Conservation (phyloP, 768 basidiomycete genomes). For the Boletus sensibilis region DNA sequence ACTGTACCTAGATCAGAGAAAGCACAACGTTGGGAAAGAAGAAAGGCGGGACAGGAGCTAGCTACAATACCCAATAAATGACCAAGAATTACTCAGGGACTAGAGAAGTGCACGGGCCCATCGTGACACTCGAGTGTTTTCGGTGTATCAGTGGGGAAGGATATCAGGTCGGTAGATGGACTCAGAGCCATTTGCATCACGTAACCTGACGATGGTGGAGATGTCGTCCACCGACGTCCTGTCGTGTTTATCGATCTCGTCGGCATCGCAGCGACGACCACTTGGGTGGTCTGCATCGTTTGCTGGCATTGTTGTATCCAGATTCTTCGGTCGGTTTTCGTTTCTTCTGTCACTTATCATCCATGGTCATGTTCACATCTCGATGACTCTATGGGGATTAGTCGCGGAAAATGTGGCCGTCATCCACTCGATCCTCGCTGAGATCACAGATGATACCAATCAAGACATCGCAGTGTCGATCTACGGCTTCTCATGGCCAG, state of each 20-base stretch:
- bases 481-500: constrained; percentile 56
- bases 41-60: no score
- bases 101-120: no score
- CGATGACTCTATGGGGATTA: constrained; percentile 46
- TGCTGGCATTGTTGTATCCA: constrained; percentile 45
- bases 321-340: constrained; percentile 46
- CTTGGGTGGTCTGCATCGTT: constrained; percentile 59
- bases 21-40: no score
- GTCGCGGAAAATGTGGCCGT: constrained; percentile 62
- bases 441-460: constrained; percentile 62
- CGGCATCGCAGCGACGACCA: constrained; percentile 51
- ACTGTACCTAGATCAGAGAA: no score
- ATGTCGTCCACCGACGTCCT: constrained; percentile 59
- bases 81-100: no score
- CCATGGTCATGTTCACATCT: not conserved
- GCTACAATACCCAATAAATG: no score
- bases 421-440: constrained; percentile 57
- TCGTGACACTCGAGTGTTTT: no score
- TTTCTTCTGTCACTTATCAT: not conserved
- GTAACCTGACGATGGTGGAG: constrained; percentile 27
- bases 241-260: constrained; percentile 53
- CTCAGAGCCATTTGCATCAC: not conserved
- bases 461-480: constrained; percentile 58
- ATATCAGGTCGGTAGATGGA: constrained; percentile 43
- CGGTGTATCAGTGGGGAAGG: constrained; percentile 61